These are phyloP conservation scores for Calonectria montana DNA, from an alignment of 2,329 filamentous ascomycete genomes.

Conservation along the genomic window DNA sequence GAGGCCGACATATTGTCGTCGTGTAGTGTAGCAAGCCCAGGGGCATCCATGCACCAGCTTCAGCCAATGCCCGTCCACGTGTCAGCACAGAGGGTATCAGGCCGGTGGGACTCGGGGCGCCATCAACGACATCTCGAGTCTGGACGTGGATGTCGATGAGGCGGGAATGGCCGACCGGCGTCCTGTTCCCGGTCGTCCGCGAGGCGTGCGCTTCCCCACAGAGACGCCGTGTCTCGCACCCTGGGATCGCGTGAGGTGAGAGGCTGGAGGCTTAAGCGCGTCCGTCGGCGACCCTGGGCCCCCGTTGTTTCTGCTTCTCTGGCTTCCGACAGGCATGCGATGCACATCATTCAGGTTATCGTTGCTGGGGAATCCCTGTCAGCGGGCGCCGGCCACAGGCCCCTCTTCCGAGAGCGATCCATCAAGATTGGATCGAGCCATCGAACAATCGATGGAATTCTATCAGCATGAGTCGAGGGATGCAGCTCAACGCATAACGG, in stretches of 20 bases:
- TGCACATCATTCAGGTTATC: conserved; percentile 19
- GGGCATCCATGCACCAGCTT: conserved; percentile 15
- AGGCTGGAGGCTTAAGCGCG: conserved; percentile 11
- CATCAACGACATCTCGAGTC: not conserved
- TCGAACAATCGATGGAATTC: not conserved
- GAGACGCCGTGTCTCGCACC: not conserved
- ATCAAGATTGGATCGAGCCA: conserved; percentile 23
- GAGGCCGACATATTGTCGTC: conserved; percentile 23
- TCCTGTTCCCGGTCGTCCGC: conserved; percentile 3
- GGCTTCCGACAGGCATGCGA: conserved; percentile 8
- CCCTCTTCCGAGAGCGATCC: not conserved
- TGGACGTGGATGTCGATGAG: not conserved
- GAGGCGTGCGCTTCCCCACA: conserved; percentile 7
- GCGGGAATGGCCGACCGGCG: conserved; percentile 22
- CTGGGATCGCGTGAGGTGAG: conserved; percentile 2
- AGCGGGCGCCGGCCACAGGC: not conserved
- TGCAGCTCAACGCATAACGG: not conserved
- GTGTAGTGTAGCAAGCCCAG: conserved; percentile 1
- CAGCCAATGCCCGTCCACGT: conserved; percentile 6
- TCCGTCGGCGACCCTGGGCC: not conserved
- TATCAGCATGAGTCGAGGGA: not conserved
- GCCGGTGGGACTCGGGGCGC: conserved; percentile 13
- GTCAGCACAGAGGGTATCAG: conserved; percentile 19
- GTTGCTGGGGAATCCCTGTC: conserved; percentile 18
- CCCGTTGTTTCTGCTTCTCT: not conserved